A percentile compares a stretch with the other conserved stretches of the same genome.
These are phyloP conservation scores for Lentinula novae-zelandiae DNA, from an alignment of 1,284 basidiomycete species.

Conservation along the genomic window DNA sequence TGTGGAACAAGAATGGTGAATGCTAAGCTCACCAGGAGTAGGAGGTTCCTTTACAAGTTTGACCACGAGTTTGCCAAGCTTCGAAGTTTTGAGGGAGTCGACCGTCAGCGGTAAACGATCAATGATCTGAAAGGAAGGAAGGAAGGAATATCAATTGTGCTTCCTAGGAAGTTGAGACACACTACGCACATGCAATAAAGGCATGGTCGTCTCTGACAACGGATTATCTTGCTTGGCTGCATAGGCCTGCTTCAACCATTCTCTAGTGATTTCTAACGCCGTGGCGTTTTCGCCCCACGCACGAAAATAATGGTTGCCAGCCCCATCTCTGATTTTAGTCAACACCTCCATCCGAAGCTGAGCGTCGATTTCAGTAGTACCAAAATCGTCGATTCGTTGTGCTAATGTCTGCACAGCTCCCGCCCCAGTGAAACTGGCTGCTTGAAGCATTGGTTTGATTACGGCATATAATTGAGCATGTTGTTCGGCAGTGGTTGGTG, in stretches of 20 bases:
- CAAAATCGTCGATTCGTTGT: constrained; percentile 52
- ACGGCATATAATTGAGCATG: constrained; percentile 47
- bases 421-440: constrained; percentile 63
- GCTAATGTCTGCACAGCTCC: constrained; percentile 59
- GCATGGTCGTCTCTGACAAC: constrained; percentile 74
- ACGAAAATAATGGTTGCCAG: constrained; percentile 79
- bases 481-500: constrained; percentile 32
- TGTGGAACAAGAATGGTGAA: constrained; percentile 18
- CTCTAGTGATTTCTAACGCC: constrained; percentile 72
- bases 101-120: constrained; percentile 74
- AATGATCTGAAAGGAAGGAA: constrained; percentile 53
- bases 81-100: constrained; percentile 62
- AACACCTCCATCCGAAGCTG: constrained; percentile 62
- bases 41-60: constrained; percentile 68
- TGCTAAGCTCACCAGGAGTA: constrained; percentile 57
- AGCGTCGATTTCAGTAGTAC: constrained; percentile 58
- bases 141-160: not conserved
- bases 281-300: constrained; percentile 71
- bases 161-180: not conserved
- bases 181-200: constrained; percentile 70
- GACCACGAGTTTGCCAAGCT: constrained; percentile 73
- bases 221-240: constrained; percentile 50
- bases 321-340: constrained; percentile 74
- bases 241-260: constrained; percentile 72
- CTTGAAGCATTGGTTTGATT: constrained; percentile 50